phyloP scores from a whole-genome alignment of 495 filamentous ascomycete species.

The Neurospora hispaniola region DNA sequence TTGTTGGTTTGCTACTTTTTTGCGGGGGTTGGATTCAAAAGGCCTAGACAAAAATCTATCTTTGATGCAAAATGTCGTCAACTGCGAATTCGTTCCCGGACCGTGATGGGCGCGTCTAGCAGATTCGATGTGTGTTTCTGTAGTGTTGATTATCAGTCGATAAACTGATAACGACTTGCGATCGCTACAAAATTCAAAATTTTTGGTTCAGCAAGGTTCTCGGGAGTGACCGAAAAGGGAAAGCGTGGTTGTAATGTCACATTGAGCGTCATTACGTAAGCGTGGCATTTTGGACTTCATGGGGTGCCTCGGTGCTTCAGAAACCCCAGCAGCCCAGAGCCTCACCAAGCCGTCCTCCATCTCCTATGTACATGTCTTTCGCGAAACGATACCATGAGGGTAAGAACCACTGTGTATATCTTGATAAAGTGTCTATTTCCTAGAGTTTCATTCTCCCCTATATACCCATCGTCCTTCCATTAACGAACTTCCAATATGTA shows the following conservation, averaged over 20 bases:
- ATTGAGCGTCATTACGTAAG: neutral
- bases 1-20: slow-evolving; percentile 1
- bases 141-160: neutral
- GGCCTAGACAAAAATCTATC: too few species aligned
- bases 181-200: slow-evolving; percentile 3
- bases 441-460: neutral
- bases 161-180: neutral
- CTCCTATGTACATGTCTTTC: too few species aligned
- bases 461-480: neutral
- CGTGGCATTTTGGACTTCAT: neutral
- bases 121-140: neutral
- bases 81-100: neutral
- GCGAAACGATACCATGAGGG: too few species aligned
- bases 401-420: neutral
- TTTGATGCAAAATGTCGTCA: neutral
- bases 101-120: neutral
- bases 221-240: neutral
- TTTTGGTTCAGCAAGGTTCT: slow-evolving; percentile 6
- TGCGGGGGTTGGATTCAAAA: neutral
- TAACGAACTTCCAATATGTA: neutral
- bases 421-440: neutral
- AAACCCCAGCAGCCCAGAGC: too few species aligned
- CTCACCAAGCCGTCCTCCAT: too few species aligned
- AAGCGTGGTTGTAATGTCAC: neutral
- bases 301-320: too few species aligned